Evolutionary conservation across 2,329 filamentous ascomycete species (phyloP), one percentile per base, ranked within the genome.

Genomic region (Aspergillus texensis): DNA sequence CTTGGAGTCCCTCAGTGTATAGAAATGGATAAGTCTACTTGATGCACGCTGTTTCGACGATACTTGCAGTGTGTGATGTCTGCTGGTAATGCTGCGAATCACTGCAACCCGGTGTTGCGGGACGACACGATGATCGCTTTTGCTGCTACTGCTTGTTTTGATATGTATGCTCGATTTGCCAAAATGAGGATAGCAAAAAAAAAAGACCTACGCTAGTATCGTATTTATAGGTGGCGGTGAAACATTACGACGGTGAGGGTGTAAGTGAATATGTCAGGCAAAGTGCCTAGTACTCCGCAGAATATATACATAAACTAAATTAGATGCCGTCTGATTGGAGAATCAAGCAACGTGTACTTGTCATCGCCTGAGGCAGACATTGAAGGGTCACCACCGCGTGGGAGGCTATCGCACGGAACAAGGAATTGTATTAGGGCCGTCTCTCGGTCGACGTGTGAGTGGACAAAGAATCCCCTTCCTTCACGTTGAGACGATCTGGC

Each of bases 1-100:
- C 67, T 64, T 67, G 69, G 66, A 58, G 68, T 67, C 67, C 71
- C 68, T 67, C 68, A 70, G 64, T 76, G 74, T 76, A 77, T 75
- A 76, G 74, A 76, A 76, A 74, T 67, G 67, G 66, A 71, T 67
- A 63, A 61, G 39, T 57, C 28, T 59, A 45, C n/a, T 57, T 45
- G 48, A 62, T 53, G n/a, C 21, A 21, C 32, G 52, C 32, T n/a
- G 16, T 19, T 36, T 39, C 14, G 24, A n/a, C 21, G 21, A 30
- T 12, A 2, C 6, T 34, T 24, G 24, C 24, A 36, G n/a, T 5
- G 6, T 54, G 32, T 28, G 50, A 54, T 34, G 46, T 21, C 28
- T 32, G 9, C 30, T n/a, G 8, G 4, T 21, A n/a, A 26, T 48
- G 24, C 48, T 48, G 24, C 24, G 12, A n/a, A 32, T 34, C 28